Evolutionary conservation across 345 rosid species (phyloP).

Genomic region (Linum trigynum): DNA sequence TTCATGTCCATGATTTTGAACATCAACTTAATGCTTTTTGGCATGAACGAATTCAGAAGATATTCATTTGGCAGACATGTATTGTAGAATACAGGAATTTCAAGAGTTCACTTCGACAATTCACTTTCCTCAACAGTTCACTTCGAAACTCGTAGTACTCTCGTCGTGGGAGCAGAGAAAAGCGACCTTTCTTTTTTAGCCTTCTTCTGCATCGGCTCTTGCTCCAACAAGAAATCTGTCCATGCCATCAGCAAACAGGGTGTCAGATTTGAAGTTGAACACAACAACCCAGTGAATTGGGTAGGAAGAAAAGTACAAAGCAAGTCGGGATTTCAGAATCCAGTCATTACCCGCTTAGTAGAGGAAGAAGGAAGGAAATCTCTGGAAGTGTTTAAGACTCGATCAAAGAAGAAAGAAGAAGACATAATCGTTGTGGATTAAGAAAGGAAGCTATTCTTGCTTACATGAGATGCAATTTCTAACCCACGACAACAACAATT

Average conservation of each 20-base stretch:
- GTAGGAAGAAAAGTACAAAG: slow-evolving; percentile 16
- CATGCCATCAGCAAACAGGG: slow-evolving; percentile 11
- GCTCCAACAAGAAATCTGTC: slow-evolving; percentile 42
- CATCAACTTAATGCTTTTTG: neutral
- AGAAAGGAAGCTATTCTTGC: slow-evolving; percentile 49
- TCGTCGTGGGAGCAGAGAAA: slow-evolving; percentile 19
- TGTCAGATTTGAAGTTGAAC: slow-evolving; percentile 11
- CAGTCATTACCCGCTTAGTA: slow-evolving; percentile 17
- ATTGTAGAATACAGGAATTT: no score
- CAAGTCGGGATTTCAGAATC: slow-evolving; percentile 14
- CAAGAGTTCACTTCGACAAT: slow-evolving; percentile 20
- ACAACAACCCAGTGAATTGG: slow-evolving; percentile 13
- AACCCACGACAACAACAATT: neutral
- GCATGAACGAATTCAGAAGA: neutral
- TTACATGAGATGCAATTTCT: slow-evolving; percentile 66
- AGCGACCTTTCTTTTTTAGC: slow-evolving; percentile 31
- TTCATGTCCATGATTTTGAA: no score
- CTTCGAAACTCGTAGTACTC: slow-evolving; percentile 9
- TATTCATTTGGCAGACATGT: no score
- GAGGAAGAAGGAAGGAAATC: slow-evolving; percentile 24
- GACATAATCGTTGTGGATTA: slow-evolving; percentile 31
- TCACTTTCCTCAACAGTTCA: slow-evolving; percentile 20
- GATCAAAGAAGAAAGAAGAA: slow-evolving; percentile 18
- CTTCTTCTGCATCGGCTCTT: slow-evolving; percentile 40
- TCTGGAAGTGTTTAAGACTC: slow-evolving; percentile 35